These are phyloP conservation scores for Sporisorium scitamineum DNA, from an alignment of 1,284 basidiomycete species.

Conservation along the genomic window DNA sequence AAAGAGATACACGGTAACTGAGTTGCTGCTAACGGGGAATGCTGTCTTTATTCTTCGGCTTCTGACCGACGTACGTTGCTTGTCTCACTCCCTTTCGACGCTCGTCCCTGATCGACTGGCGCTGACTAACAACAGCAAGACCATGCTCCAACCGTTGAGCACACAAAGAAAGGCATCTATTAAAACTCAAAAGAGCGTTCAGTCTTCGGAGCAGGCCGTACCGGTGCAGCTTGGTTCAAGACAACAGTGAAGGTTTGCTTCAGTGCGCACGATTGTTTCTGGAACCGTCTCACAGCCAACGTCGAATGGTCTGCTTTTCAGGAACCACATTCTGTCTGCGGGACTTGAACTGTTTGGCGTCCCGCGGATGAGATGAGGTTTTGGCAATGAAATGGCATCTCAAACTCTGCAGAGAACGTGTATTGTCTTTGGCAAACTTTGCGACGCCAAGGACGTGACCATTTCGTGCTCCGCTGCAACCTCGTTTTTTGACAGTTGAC, in stretches of 20 bases:
- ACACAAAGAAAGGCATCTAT: background rate
- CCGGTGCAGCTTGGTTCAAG: no score
- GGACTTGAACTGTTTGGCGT: no score
- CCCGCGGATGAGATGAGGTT: no score
- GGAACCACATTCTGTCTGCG: no score
- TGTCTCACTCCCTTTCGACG: background rate
- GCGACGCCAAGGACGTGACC: background rate
- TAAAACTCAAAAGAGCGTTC: no score
- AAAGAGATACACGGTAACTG: background rate
- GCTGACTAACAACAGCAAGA: background rate
- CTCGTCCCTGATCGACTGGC: conserved; percentile 7
- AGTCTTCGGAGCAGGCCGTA: no score
- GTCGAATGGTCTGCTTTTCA: no score
- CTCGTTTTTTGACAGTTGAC: background rate
- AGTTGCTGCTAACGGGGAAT: background rate
- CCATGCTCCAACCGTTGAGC: background rate
- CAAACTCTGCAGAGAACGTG: background rate
- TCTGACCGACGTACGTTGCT: background rate
- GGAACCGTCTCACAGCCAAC: no score
- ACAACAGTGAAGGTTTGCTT: no score
- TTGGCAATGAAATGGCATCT: no score
- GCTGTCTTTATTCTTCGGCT: background rate
- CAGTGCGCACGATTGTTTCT: no score
- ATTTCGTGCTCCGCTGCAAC: background rate
- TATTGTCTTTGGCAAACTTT: background rate